Evolutionary conservation across 208 protist species (phyloP).

Genomic region (Acanthamoeba castellanii): DNA sequence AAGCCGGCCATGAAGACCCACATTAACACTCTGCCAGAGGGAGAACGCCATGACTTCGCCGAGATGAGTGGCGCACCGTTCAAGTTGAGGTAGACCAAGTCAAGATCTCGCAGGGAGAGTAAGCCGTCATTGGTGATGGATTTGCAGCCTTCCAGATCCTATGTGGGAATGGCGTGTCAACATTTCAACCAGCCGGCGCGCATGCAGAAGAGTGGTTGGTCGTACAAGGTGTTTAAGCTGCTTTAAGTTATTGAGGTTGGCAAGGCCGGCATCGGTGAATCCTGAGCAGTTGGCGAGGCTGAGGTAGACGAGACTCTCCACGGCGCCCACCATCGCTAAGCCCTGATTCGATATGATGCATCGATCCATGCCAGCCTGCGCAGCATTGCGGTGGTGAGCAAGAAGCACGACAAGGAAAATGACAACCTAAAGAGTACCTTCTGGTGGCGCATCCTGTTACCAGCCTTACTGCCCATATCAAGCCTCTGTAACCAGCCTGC

Average conservation of each 20-base stretch:
- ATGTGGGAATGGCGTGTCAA: too few species aligned
- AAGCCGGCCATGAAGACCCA: too few species aligned
- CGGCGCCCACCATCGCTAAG: slow-evolving; percentile 20
- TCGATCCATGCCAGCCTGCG: not conserved
- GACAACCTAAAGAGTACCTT: too few species aligned
- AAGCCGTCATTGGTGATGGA: not conserved
- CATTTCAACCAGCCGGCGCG: not conserved
- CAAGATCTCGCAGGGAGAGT: not conserved
- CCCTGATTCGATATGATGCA: not conserved
- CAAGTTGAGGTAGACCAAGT: not conserved
- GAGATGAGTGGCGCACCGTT: not conserved
- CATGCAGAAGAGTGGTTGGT: not conserved
- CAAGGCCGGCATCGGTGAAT: slow-evolving; percentile 27
- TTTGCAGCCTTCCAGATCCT: slow-evolving; percentile 25
- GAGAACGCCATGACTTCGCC: not conserved
- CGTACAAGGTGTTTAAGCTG: not conserved
- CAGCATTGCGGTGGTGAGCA: too few species aligned
- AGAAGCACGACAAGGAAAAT: too few species aligned
- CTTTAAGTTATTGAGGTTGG: not conserved
- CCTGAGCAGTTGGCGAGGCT: slow-evolving; percentile 5
- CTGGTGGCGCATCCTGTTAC: not conserved
- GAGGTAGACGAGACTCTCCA: slow-evolving; percentile 14
- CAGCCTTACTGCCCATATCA: not conserved
- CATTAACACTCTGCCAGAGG: too few species aligned
- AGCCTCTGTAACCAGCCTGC: not conserved